These are phyloP conservation scores for Spergularia bocconei DNA, from an alignment of 148 eudicot genomes.

Conservation along the genomic window DNA sequence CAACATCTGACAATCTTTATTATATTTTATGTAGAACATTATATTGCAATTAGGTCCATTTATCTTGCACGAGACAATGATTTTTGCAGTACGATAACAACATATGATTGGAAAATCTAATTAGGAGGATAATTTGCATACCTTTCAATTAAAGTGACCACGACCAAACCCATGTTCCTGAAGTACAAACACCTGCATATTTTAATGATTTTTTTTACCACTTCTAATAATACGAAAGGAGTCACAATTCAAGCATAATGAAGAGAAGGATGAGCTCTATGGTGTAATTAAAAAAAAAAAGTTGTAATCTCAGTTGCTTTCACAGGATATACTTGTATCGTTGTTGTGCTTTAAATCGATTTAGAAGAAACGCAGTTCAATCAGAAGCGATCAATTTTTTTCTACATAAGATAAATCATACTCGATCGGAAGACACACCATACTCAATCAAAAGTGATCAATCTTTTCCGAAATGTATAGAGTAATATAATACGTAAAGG, in stretches of 20 bases:
- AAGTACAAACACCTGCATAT: constrained; percentile 22
- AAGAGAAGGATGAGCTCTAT: too few relatives aligned
- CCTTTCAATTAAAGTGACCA: constrained; percentile 24
- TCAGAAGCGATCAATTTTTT: too few relatives aligned
- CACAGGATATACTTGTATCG: too few relatives aligned
- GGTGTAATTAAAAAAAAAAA: too few relatives aligned
- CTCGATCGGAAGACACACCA: too few relatives aligned
- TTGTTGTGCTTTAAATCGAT: too few relatives aligned
- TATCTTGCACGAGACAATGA: constrained; percentile 17
- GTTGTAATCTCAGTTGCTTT: too few relatives aligned
- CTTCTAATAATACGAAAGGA: not conserved
- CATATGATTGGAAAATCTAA: not conserved
- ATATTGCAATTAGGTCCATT: constrained; percentile 8
- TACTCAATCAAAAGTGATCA: too few relatives aligned
- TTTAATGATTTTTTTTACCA: constrained; percentile 11
- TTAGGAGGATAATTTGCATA: not conserved
- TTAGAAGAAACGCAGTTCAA: too few relatives aligned
- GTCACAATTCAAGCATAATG: not conserved
- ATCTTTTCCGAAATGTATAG: too few relatives aligned
- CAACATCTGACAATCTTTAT: constrained; percentile 13
- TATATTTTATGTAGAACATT: not conserved
- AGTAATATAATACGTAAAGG: not conserved
- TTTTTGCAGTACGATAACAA: not conserved
- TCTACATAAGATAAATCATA: too few relatives aligned
- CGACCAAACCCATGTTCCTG: constrained; percentile 14